Evolutionary conservation across 768 basidiomycete species (phyloP), one percentile per base, ranked within the genome.

Genomic region (Boletus subparvulus): DNA sequence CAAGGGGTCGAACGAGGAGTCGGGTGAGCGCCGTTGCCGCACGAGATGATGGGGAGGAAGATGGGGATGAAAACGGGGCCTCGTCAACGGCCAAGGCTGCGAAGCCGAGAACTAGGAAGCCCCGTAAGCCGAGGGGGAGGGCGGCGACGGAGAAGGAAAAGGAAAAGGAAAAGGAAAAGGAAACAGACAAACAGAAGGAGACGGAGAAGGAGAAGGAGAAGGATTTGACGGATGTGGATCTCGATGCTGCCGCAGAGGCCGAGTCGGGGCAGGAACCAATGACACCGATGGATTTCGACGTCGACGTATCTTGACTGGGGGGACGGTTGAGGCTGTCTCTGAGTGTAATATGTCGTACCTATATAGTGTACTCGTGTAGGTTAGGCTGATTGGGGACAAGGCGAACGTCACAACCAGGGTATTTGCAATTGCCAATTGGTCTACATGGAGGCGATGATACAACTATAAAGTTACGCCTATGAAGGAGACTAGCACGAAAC

Each of bases 401-500:
- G 40, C 19, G 28, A 16, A 6, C 3, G 21, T 26, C 26, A 26
- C 16, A 50, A 14, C 37, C 11, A n/a, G 49, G 33, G 21, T 35
- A n/a, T 28, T n/a, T 35, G 3, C 3, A 8, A 33, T 35, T 28
- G 26, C n/a, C 12, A 11, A 21, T 35, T 19, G 6, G 30, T 42
- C 46, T 4, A 32, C 16, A 17, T 12, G 45, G 26, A 19, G 14
- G 10, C 3, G 13, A 39, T 41, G 33, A 36, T 21, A 56, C 42
- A 50, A 32, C 32, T 67, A 65, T 42, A 58, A 49, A 6, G 52
- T 46, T 2, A 61, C 50, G 28, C 80, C 81, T 3, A 80, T 39
- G 14, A 63, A 63, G 2, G 83, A 80, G 4, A 87, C 86, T 30
- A 91, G 73, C 69, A 85, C 81, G 62, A 89, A 92, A 68, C 88